Evolutionary conservation across 1,139 yeast genomes (phyloP).

Genomic region (Dujonia santamariae): DNA sequence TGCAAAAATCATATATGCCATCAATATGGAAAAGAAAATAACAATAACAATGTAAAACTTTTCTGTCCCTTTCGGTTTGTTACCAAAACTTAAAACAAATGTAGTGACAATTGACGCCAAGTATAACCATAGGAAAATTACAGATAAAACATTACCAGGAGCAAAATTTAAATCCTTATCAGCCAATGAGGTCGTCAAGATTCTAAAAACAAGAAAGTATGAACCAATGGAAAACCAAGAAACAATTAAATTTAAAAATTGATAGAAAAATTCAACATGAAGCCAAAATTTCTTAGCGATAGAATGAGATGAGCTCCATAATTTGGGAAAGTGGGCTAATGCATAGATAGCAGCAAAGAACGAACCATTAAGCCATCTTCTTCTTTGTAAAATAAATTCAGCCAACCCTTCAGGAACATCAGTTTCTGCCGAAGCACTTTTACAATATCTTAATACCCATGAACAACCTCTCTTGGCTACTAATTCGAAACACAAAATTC

Average conservation of each 20-base stretch:
- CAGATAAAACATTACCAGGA: slow-evolving; percentile 77
- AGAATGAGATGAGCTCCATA: slow-evolving; percentile 44
- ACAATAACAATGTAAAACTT: slow-evolving; percentile 80
- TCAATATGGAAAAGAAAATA: slow-evolving; percentile 81
- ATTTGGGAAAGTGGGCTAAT: slow-evolving; percentile 41
- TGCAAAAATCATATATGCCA: slow-evolving; percentile 85
- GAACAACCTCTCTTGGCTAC: slow-evolving; percentile 44
- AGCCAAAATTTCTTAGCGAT: slow-evolving; percentile 39
- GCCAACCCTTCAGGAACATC: slow-evolving; percentile 49
- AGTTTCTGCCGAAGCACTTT: slow-evolving; percentile 46
- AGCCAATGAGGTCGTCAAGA: slow-evolving; percentile 67
- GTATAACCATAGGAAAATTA: slow-evolving; percentile 84
- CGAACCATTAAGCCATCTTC: slow-evolving; percentile 52
- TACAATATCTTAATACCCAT: slow-evolving; percentile 47
- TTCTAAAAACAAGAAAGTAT: slow-evolving; percentile 76
- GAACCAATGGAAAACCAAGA: slow-evolving; percentile 85
- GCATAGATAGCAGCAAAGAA: slow-evolving; percentile 49
- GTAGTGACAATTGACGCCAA: slow-evolving; percentile 86
- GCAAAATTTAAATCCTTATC: slow-evolving; percentile 44
- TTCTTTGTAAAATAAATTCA: slow-evolving; percentile 46
- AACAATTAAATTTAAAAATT: slow-evolving; percentile 43
- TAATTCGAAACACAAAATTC: slow-evolving; percentile 47
- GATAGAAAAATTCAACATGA: slow-evolving; percentile 44
- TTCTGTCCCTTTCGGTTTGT: slow-evolving; percentile 90
- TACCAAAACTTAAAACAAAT: slow-evolving; percentile 89